A percentile compares a stretch with the other conserved stretches of the same genome.
These are phyloP conservation scores for Verticillium klebahnii DNA, from an alignment of 2,329 filamentous ascomycete species.

Conservation along the genomic window DNA sequence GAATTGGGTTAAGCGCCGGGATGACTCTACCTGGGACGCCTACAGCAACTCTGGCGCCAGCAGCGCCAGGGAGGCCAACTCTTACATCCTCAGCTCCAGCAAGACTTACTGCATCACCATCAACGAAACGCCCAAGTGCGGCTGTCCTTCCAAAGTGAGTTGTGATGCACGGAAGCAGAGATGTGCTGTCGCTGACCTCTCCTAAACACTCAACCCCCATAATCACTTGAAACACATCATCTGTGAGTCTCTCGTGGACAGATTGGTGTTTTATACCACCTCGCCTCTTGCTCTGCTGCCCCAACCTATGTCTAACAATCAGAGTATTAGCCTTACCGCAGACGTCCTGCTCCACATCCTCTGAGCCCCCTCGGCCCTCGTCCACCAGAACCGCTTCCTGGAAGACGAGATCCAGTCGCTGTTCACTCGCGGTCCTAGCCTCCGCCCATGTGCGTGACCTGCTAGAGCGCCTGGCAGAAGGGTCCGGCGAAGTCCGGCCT, in stretches of 20 bases:
- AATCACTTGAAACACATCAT: constrained; percentile 12
- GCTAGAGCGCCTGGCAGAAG: constrained; percentile 3
- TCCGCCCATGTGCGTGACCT: constrained; percentile 6
- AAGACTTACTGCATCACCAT: constrained; percentile 5
- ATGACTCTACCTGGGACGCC: neutral
- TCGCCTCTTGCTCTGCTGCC: neutral
- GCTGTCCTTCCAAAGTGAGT: constrained; percentile 5
- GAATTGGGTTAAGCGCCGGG: constrained; percentile 4
- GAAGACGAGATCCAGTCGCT: constrained; percentile 3
- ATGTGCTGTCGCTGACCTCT: neutral
- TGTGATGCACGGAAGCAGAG: neutral
- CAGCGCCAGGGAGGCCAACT: neutral
- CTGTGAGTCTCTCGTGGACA: constrained; percentile 2
- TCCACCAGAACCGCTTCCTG: constrained; percentile 5
- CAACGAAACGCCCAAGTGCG: neutral
- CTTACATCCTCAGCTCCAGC: neutral
- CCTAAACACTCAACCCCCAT: constrained; percentile 2
- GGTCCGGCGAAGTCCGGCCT: neutral
- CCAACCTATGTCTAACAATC: neutral
- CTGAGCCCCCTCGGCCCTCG: constrained; percentile 4
- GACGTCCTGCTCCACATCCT: constrained; percentile 9
- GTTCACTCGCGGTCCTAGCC: constrained; percentile 1
- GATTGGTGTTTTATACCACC: neutral
- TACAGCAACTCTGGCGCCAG: neutral
- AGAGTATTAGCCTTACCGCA: neutral